Evolutionary conservation across 2,329 filamentous ascomycete species (phyloP).

Genomic region (Coniochaeta hoffmannii): DNA sequence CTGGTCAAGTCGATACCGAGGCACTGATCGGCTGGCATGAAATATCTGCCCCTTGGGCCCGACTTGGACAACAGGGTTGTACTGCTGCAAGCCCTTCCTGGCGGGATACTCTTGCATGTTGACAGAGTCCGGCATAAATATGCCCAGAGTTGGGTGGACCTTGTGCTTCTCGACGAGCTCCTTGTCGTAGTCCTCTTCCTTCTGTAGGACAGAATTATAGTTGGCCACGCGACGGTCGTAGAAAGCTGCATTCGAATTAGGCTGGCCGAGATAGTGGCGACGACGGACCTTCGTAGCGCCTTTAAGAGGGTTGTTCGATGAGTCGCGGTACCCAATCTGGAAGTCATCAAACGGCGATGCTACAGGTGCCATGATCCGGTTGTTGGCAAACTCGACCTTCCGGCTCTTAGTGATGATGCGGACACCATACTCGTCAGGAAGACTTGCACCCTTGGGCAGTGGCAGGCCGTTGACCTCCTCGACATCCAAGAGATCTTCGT

Average conservation of each 20-base stretch:
- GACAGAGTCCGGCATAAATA: conserved; percentile 39
- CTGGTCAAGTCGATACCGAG: conserved; percentile 10
- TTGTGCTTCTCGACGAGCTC: conserved; percentile 39
- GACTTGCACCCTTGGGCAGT: conserved; percentile 31
- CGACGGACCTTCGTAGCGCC: conserved; percentile 44
- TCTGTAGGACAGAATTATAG: conserved; percentile 43
- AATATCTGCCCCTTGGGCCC: conserved; percentile 38
- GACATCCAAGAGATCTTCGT: background rate
- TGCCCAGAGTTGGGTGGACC: conserved; percentile 46
- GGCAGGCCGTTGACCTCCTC: conserved; percentile 11
- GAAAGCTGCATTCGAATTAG: conserved; percentile 46
- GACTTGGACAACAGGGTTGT: conserved; percentile 41
- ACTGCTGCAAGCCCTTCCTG: conserved; percentile 29
- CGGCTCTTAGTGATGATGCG: conserved; percentile 34
- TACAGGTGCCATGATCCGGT: conserved; percentile 45
- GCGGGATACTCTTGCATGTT: conserved; percentile 35
- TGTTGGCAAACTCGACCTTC: conserved; percentile 33
- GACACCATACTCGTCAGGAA: conserved; percentile 45
- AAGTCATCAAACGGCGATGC: conserved; percentile 40
- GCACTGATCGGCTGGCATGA: conserved; percentile 37
- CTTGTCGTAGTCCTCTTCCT: conserved; percentile 43
- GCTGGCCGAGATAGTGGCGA: conserved; percentile 45
- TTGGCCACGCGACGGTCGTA: conserved; percentile 45
- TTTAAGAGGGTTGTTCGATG: conserved; percentile 46
- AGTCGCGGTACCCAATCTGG: conserved; percentile 54